phyloP scores from a whole-genome alignment of 176 grass and related monocot species.

The Typha latifolia region DNA sequence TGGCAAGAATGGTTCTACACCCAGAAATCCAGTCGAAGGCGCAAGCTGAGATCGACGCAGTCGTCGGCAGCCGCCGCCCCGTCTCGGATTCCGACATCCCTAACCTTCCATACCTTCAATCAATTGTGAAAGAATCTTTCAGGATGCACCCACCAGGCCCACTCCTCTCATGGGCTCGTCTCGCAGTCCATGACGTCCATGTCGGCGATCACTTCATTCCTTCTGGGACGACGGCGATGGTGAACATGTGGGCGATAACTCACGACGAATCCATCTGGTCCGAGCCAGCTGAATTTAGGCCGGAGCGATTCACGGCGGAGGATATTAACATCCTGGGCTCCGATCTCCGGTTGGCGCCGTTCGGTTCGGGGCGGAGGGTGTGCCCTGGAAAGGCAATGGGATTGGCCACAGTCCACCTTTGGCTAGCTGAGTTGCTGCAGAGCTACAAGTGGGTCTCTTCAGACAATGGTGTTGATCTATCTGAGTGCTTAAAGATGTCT shows the following conservation, averaged over 20 bases:
- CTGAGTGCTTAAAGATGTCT: constrained; percentile 64
- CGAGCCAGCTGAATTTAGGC: constrained; percentile 37
- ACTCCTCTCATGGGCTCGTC: constrained; percentile 74
- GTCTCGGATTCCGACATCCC: constrained; percentile 48
- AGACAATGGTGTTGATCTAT: constrained; percentile 36
- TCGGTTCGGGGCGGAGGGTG: constrained; percentile 58
- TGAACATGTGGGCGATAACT: constrained; percentile 90
- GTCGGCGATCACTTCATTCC: constrained; percentile 58
- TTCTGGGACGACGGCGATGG: constrained; percentile 78
- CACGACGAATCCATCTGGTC: constrained; percentile 57
- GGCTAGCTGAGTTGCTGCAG: constrained; percentile 60
- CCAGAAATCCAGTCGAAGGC: constrained; percentile 64
- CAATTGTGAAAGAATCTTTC: constrained; percentile 65
- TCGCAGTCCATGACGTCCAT: constrained; percentile 53
- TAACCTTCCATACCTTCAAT: constrained; percentile 47
- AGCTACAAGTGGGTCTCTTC: constrained; percentile 35
- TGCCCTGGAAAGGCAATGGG: constrained; percentile 71
- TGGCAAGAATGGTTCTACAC: constrained; percentile 72
- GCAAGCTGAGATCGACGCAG: constrained; percentile 43
- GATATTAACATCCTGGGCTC: constrained; percentile 53
- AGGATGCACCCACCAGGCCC: constrained; percentile 79
- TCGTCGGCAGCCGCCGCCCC: constrained; percentile 7
- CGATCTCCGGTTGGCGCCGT: constrained; percentile 66
- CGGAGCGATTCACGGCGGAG: constrained; percentile 50
- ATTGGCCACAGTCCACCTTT: constrained; percentile 52